Base-by-base conservation (phyloP, 768 basidiomycete genomes). In the Serendipita indica region DNA sequence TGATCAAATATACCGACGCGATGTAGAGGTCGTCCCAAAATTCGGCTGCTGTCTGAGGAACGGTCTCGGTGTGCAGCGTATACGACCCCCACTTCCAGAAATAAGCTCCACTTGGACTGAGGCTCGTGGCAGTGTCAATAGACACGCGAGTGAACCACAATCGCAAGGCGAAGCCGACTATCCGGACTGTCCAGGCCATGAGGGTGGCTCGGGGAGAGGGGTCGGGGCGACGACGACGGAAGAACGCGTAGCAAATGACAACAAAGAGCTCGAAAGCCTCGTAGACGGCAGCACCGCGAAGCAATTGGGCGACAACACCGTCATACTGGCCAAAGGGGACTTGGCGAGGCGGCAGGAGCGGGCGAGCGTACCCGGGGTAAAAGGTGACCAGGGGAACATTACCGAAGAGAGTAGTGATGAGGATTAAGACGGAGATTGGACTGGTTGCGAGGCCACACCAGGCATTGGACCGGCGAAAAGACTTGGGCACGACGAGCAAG, bases 61-160 rank as follows among this genome's bases (percentile, higher is more conserved):
- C 4, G 10, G 20, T 33, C n/a, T 54, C 49, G 35, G 35, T 28
- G 49, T 33, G 22, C 49, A 54, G 7, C 4, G n/a, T 12, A 33
- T 16, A 10, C 35, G 10, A 28, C 32, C 49, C 16, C 10, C 10
- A 30, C 25, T 10, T 33, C 49, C 49, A 54, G 25, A 20, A 10
- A 30, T 27, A 28, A 16, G 25, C 32, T 10, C 49, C 49, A 33
- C 10, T 54, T 28, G 22, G 49, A 27, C 22, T 28, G 22, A 28
- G 49, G 25, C 22, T 28, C 49, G 49, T 54, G 49, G 49, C 25
- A n/a, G 49, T 54, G 32, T 54, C 49, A 27, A 33, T 30, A 54
- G 49, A 54, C 30, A 54, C 49, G 49, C 49, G 49, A 54, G 49
- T 54, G 49, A 54, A 54, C 49, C 49, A 54, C 49, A 54, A 16